phyloP scores from a whole-genome alignment of 2,329 filamentous ascomycete genomes.

The Colletotrichum liriopes region DNA sequence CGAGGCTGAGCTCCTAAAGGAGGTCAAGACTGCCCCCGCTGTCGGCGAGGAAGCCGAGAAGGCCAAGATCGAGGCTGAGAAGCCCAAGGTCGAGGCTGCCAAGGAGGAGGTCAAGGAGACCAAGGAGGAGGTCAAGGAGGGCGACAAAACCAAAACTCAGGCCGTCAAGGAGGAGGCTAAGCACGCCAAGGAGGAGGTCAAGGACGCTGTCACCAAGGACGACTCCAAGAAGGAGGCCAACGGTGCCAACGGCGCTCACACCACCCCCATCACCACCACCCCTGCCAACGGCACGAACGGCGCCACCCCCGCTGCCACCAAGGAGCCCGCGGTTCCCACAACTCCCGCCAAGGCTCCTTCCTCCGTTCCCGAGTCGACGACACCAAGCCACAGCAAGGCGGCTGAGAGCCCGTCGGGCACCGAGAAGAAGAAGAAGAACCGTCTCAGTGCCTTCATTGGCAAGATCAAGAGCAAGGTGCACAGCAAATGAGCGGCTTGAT shows the following conservation, averaged over 20 bases:
- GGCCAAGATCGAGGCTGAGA: constrained; percentile 45
- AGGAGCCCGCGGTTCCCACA: constrained; percentile 40
- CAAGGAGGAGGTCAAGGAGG: constrained; percentile 39
- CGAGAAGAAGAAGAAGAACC: constrained; percentile 78
- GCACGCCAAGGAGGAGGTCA: constrained; percentile 43
- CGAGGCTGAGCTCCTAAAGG: constrained; percentile 81
- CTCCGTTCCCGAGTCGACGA: constrained; percentile 40
- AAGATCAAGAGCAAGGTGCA: constrained; percentile 67
- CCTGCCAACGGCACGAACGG: constrained; percentile 43
- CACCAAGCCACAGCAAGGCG: constrained; percentile 49
- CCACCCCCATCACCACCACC: neutral
- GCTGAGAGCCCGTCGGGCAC: constrained; percentile 47
- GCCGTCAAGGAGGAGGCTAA: constrained; percentile 43
- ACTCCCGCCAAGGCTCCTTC: constrained; percentile 42
- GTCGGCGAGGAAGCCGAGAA: constrained; percentile 49
- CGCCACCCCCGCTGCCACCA: constrained; percentile 43
- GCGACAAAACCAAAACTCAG: constrained; percentile 42
- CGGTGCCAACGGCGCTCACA: constrained; percentile 10
- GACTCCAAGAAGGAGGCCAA: constrained; percentile 30
- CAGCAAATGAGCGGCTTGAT: constrained; percentile 44
- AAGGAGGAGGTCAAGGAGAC: constrained; percentile 47
- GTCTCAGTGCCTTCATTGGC: constrained; percentile 74
- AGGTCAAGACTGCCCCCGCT: constrained; percentile 65
- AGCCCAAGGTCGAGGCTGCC: constrained; percentile 42
- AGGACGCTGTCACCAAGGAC: constrained; percentile 38